Percentiles rank a stretch among this genome's conserved stretches.
phyloP scores from a whole-genome alignment of 768 basidiomycete genomes.

The Amyloporia xantha region DNA sequence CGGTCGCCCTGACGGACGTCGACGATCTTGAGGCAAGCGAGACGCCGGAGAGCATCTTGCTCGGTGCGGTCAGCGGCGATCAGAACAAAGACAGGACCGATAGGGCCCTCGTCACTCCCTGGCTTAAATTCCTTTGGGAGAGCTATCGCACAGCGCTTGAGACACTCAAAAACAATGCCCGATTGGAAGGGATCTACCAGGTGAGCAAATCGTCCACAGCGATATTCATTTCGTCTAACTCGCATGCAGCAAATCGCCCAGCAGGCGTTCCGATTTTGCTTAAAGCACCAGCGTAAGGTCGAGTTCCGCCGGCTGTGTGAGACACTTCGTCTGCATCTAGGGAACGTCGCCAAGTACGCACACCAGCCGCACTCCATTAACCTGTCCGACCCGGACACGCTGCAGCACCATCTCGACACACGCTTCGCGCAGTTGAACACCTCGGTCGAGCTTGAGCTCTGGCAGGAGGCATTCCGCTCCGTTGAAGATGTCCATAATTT shows the following conservation, averaged over 20 bases:
- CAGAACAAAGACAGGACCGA: constrained; percentile 94
- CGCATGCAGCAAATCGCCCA: constrained; percentile 86
- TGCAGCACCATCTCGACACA: constrained; percentile 93
- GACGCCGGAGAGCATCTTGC: constrained; percentile 86
- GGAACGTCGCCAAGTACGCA: constrained; percentile 92
- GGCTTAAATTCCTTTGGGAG: constrained; percentile 99
- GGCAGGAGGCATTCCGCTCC: constrained; percentile 98
- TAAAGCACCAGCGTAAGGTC: constrained; percentile 88
- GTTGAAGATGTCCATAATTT: constrained; percentile 98
- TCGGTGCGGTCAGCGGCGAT: constrained; percentile 84
- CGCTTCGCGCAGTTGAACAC: constrained; percentile 96
- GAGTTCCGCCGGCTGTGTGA: constrained; percentile 97
- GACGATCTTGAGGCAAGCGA: constrained; percentile 96
- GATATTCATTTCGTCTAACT: constrained; percentile 5
- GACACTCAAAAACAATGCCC: constrained; percentile 91
- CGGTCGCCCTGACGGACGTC: constrained; percentile 64
- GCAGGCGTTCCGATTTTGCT: constrained; percentile 96
- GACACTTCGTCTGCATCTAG: constrained; percentile 88
- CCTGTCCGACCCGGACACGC: constrained; percentile 88
- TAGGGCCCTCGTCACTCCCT: constrained; percentile 90
- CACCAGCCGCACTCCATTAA: constrained; percentile 94
- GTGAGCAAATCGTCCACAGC: constrained; percentile 29
- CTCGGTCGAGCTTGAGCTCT: constrained; percentile 95
- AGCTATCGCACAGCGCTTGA: constrained; percentile 93
- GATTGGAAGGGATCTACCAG: constrained; percentile 92